Evolutionary conservation across 2,329 filamentous ascomycete species (phyloP).

Genomic region (Penicillium sp.): DNA sequence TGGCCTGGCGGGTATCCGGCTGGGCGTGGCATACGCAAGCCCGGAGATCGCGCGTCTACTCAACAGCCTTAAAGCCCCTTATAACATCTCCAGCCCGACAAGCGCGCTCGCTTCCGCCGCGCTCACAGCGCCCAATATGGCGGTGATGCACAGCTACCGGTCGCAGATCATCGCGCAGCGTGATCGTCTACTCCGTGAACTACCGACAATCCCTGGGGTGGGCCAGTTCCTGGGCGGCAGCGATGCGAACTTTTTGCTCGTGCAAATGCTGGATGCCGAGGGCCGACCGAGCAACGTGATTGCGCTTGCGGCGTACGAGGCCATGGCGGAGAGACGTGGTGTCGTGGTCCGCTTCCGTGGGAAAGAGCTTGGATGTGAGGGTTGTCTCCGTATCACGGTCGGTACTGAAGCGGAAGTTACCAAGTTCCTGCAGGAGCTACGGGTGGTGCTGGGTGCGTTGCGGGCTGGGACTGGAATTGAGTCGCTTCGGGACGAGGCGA

Average conservation of each 20-base stretch:
- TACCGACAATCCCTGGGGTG: constrained; percentile 74
- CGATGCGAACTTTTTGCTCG: constrained; percentile 85
- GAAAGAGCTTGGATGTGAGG: constrained; percentile 84
- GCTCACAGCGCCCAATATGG: constrained; percentile 64
- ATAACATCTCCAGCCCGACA: constrained; percentile 89
- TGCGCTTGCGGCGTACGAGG: constrained; percentile 78
- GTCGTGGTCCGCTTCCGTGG: constrained; percentile 93
- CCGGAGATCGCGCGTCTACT: constrained; percentile 73
- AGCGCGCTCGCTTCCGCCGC: constrained; percentile 75
- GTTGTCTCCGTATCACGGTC: constrained; percentile 87
- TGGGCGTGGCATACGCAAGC: constrained; percentile 81
- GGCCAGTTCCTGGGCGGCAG: constrained; percentile 77
- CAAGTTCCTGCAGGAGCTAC: constrained; percentile 70
- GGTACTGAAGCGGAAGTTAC: constrained; percentile 86
- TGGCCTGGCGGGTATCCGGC: constrained; percentile 86
- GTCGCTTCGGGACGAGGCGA: constrained; percentile 41
- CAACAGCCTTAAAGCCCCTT: constrained; percentile 92
- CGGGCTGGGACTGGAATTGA: constrained; percentile 40
- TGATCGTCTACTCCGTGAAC: constrained; percentile 68
- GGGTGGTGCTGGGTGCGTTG: constrained; percentile 51
- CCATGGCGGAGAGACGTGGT: constrained; percentile 77
- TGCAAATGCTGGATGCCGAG: constrained; percentile 74
- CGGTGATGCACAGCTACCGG: constrained; percentile 69
- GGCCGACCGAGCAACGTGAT: constrained; percentile 74
- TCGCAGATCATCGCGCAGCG: constrained; percentile 73